These are phyloP conservation scores for Senna tora DNA, from an alignment of 306 rosid genomes.

Conservation along the genomic window DNA sequence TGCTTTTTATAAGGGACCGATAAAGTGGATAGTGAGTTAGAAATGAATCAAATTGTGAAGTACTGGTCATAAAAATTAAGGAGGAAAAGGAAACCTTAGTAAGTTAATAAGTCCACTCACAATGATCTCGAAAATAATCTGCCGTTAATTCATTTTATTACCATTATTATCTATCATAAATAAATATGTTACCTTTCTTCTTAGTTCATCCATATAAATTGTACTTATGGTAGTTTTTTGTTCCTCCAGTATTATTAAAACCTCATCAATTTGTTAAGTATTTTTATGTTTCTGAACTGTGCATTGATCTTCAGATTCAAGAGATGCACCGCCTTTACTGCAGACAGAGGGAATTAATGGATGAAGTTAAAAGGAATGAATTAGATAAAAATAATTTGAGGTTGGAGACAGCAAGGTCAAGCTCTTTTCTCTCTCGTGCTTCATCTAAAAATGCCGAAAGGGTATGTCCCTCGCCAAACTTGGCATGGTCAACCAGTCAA, in stretches of 20 bases:
- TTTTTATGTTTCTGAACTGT: slow-evolving; percentile 20
- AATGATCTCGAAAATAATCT: slow-evolving; percentile 6
- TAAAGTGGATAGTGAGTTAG: neutral
- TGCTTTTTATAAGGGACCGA: slow-evolving; percentile 2
- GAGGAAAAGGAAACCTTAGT: slow-evolving; percentile 4
- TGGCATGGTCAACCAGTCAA: slow-evolving; percentile 49
- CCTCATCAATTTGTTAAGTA: slow-evolving; percentile 20
- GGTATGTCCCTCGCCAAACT: slow-evolving; percentile 37
- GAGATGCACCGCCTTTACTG: slow-evolving; percentile 84
- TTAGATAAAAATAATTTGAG: slow-evolving; percentile 38
- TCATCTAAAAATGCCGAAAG: slow-evolving; percentile 42
- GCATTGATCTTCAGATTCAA: slow-evolving; percentile 59
- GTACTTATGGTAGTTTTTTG: slow-evolving; percentile 22
- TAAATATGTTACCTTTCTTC: neutral
- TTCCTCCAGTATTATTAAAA: slow-evolving; percentile 24
- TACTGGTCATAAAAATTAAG: slow-evolving; percentile 6
- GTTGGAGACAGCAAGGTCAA: slow-evolving; percentile 51
- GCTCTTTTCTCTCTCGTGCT: slow-evolving; percentile 40
- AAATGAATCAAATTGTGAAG: slow-evolving; percentile 1
- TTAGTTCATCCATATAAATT: slow-evolving; percentile 7
- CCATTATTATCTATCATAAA: neutral
- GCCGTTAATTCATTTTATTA: slow-evolving; percentile 4
- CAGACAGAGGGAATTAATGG: slow-evolving; percentile 77
- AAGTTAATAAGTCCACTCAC: slow-evolving; percentile 7
- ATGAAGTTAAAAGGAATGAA: slow-evolving; percentile 56